A percentile compares a stretch with the other conserved stretches of the same genome.
Evolutionary conservation across 73 alveolate genomes (phyloP).

Genomic region (Paramecium bursaria): DNA sequence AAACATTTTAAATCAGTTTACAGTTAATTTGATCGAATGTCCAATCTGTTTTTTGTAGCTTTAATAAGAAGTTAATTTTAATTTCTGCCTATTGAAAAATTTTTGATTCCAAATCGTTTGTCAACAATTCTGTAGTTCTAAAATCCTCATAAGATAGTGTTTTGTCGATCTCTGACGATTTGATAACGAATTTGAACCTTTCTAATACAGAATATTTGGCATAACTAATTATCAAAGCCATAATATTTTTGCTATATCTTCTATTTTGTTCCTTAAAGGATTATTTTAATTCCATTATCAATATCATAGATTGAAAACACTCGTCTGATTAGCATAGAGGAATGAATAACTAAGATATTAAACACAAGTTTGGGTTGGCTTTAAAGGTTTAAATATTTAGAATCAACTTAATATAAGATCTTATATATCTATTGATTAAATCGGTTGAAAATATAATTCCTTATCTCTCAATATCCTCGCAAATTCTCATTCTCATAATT

Average conservation of each 20-base stretch:
- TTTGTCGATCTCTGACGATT: background rate
- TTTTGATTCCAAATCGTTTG: background rate
- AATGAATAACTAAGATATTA: background rate
- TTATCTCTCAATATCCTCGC: background rate
- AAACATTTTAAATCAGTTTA: background rate
- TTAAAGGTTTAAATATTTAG: constrained; percentile 9
- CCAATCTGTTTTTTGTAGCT: background rate
- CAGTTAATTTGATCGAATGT: background rate
- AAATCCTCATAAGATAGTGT: constrained; percentile 30
- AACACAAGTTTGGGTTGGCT: constrained; percentile 9
- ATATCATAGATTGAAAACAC: constrained; percentile 17
- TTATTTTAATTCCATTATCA: constrained; percentile 21
- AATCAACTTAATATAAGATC: constrained; percentile 24
- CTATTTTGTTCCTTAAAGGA: background rate
- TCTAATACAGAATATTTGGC: background rate
- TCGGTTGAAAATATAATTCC: constrained; percentile 7
- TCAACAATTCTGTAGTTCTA: constrained; percentile 1
- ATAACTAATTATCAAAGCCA: constrained; percentile 14
- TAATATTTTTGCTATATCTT: constrained; percentile 22
- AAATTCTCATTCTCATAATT: constrained; percentile 24
- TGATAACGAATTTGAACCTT: background rate
- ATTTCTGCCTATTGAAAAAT: background rate
- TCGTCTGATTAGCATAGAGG: constrained; percentile 41
- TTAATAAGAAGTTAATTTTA: background rate
- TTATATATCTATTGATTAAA: constrained; percentile 14